Percentiles rank a stretch among this genome's conserved stretches.
Conservation (phyloP, 2,329 filamentous ascomycete species). For the Coniochaeta sp. region DNA sequence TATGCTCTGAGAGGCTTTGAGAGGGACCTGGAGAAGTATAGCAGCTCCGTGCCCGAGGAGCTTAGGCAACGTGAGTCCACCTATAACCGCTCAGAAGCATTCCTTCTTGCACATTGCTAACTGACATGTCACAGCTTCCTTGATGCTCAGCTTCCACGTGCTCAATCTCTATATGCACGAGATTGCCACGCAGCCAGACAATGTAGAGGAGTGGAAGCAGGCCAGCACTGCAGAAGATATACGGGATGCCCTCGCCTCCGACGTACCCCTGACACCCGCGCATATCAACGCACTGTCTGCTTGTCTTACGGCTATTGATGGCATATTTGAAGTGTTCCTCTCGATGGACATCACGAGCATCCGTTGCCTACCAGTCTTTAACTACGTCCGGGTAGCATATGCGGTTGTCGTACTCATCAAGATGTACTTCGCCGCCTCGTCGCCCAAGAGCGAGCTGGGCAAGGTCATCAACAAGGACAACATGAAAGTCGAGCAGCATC, state of each 20-base stretch:
- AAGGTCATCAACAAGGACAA: constrained; percentile 60
- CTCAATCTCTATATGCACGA: constrained; percentile 70
- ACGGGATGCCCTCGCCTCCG: constrained; percentile 32
- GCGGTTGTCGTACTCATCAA: constrained; percentile 67
- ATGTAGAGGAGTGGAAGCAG: constrained; percentile 43
- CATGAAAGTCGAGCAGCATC: constrained; percentile 57
- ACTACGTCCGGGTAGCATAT: constrained; percentile 65
- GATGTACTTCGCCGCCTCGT: constrained; percentile 60
- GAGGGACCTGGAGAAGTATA: constrained; percentile 54
- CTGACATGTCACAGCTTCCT: constrained; percentile 37
- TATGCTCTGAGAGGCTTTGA: constrained; percentile 59
- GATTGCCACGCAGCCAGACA: constrained; percentile 60
- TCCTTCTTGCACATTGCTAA: background rate
- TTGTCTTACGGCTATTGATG: constrained; percentile 60
- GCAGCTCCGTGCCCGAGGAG: constrained; percentile 41
- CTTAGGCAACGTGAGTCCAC: constrained; percentile 46
- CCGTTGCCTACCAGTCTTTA: constrained; percentile 61
- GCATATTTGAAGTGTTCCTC: constrained; percentile 58
- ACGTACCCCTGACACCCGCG: constrained; percentile 37
- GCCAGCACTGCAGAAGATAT: constrained; percentile 38
- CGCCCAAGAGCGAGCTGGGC: constrained; percentile 58
- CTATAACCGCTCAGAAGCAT: too few species aligned
- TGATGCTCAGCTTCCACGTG: constrained; percentile 57
- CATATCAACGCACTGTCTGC: constrained; percentile 60
- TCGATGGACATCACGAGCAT: constrained; percentile 50